Percentiles rank a stretch among this genome's conserved stretches.
Evolutionary conservation across 306 rosid genomes (phyloP).

Genomic region (Medicago arabica): DNA sequence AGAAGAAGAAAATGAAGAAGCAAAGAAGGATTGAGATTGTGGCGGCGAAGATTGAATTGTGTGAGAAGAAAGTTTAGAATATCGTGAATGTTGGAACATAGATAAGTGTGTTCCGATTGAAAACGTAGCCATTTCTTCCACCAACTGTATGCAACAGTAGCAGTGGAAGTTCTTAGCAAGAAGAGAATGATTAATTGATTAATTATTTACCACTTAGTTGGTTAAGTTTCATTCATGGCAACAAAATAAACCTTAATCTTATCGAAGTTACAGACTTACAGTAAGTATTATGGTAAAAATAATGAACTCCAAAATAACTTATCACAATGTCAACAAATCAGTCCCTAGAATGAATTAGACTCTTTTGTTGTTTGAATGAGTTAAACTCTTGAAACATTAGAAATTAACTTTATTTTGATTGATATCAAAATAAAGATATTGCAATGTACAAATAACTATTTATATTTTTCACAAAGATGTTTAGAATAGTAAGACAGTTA

Average conservation of each 20-base stretch:
- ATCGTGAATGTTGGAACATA: slow-evolving; percentile 47
- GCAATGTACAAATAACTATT: too few species aligned
- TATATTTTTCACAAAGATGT: too few species aligned
- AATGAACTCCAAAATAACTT: too few species aligned
- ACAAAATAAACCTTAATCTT: background rate
- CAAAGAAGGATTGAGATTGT: slow-evolving; percentile 47
- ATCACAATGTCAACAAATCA: too few species aligned
- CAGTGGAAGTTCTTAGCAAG: background rate
- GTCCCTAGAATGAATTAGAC: too few species aligned
- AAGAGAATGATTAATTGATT: background rate
- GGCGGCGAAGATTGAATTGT: slow-evolving; percentile 42
- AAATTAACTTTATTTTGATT: too few species aligned
- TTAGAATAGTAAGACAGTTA: too few species aligned
- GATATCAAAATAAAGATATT: too few species aligned
- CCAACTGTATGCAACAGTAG: background rate
- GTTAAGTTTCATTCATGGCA: background rate
- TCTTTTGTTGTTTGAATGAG: too few species aligned
- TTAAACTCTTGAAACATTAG: too few species aligned
- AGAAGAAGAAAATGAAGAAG: slow-evolving; percentile 36
- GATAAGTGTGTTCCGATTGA: slow-evolving; percentile 59
- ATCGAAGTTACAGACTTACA: too few species aligned
- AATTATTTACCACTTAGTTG: background rate
- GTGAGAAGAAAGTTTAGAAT: slow-evolving; percentile 23
- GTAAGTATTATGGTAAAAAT: too few species aligned
- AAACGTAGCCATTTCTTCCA: slow-evolving; percentile 61